Percentiles rank a stretch among this genome's conserved stretches.
These are phyloP conservation scores for Periconia macrospinosa DNA, from an alignment of 2,329 filamentous ascomycete genomes.

Conservation along the genomic window DNA sequence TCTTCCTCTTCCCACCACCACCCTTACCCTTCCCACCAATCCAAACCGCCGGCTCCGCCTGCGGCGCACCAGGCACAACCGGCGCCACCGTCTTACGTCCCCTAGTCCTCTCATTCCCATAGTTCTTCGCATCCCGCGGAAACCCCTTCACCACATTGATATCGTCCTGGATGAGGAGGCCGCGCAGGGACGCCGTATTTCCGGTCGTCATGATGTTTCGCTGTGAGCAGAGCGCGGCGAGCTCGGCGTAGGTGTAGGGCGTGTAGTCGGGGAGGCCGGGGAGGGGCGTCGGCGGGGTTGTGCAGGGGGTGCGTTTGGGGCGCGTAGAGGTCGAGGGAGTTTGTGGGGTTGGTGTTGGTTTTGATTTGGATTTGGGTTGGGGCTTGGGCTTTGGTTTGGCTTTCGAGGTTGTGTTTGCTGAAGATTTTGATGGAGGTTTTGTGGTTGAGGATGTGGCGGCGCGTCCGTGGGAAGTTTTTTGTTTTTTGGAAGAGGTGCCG, in stretches of 20 bases:
- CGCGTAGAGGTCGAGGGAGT: not conserved
- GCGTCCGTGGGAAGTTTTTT: not conserved
- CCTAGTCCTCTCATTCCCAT: not conserved
- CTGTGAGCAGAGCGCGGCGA: constrained; percentile 16
- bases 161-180: constrained; percentile 24
- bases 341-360: not conserved
- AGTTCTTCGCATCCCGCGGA: constrained; percentile 7
- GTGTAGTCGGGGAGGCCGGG: constrained; percentile 12
- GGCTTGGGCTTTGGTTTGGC: not conserved
- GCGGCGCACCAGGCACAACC: constrained; percentile 2
- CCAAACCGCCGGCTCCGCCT: not conserved
- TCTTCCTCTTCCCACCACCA: too few relatives aligned
- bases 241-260: constrained; percentile 14
- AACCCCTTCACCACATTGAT: constrained; percentile 8
- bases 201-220: constrained; percentile 18
- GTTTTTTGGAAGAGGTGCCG: not conserved
- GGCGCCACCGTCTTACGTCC: not conserved
- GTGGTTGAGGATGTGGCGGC: too few relatives aligned
- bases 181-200: constrained; percentile 9
- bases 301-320: not conserved
- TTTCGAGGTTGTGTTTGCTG: not conserved
- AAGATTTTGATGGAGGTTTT: not conserved
- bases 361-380: too few relatives aligned
- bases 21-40: too few relatives aligned
- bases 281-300: constrained; percentile 1